Percentiles rank a stretch among this genome's conserved stretches.
Conservation (phyloP, 805 yeast species). For the Kodamaea restingae region DNA sequence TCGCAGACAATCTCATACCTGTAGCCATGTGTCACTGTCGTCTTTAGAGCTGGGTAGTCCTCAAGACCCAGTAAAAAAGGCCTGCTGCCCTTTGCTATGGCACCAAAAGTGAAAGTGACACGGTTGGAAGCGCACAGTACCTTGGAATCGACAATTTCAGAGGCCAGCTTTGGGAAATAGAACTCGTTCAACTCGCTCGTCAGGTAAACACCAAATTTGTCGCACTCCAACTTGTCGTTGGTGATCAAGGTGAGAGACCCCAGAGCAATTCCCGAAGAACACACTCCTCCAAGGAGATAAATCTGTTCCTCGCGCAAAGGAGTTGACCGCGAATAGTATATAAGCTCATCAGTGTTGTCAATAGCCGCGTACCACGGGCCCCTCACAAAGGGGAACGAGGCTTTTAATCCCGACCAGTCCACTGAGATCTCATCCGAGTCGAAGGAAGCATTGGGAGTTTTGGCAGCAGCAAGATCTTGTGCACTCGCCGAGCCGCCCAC, state of each 20-base stretch:
- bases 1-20: slow-evolving; percentile 11
- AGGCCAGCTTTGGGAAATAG: too few relatives aligned
- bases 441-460: too few relatives aligned
- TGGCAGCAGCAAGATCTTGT: too few relatives aligned
- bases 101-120: slow-evolving; percentile 6
- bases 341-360: slow-evolving; percentile 7
- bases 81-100: slow-evolving; percentile 11
- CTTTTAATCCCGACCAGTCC: slow-evolving; percentile 12
- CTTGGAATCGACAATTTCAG: too few relatives aligned
- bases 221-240: slow-evolving; percentile 12
- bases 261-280: slow-evolving; percentile 12
- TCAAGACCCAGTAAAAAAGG: slow-evolving; percentile 15
- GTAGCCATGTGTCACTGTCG: slow-evolving; percentile 10
- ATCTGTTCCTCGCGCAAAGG: slow-evolving; percentile 14
- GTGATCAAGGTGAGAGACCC: slow-evolving; percentile 14
- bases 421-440: slow-evolving; percentile 1
- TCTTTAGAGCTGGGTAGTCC: slow-evolving; percentile 6
- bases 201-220: slow-evolving; percentile 7
- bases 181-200: too few relatives aligned
- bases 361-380: slow-evolving; percentile 14
- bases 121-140: background rate
- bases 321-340: slow-evolving; percentile 15
- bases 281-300: slow-evolving; percentile 13
- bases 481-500: too few relatives aligned
- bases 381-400: slow-evolving; percentile 9